A percentile compares a stretch with the other conserved stretches of the same genome.
Conservation (phyloP, 176 grass and related monocot genomes). For the barley (Hordeum vulgare) region MorexV3_pseudomolecules_assembly NC_058522.1:507044509-507045008, state of each 20-base stretch:
- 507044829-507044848: background rate
- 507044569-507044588: slow-evolving; percentile 34
- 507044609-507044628: slow-evolving; percentile 22
- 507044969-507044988: no score
- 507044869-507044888: background rate
- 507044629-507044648: slow-evolving; percentile 16
- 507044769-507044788: background rate
- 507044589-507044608: slow-evolving; percentile 38
- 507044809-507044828: background rate
- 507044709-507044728: background rate
- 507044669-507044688: background rate
- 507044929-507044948: background rate
- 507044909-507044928: background rate
- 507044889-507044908: background rate
- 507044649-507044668: slow-evolving; percentile 27
- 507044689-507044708: background rate
- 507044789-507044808: background rate
- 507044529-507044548: background rate
- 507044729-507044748: background rate
- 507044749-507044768: background rate
- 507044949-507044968: background rate
- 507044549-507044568: background rate
- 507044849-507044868: background rate
- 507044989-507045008: no score
- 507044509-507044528: background rate